phyloP scores from a whole-genome alignment of 305 asterid species.

The Rubia tinctorum region DNA sequence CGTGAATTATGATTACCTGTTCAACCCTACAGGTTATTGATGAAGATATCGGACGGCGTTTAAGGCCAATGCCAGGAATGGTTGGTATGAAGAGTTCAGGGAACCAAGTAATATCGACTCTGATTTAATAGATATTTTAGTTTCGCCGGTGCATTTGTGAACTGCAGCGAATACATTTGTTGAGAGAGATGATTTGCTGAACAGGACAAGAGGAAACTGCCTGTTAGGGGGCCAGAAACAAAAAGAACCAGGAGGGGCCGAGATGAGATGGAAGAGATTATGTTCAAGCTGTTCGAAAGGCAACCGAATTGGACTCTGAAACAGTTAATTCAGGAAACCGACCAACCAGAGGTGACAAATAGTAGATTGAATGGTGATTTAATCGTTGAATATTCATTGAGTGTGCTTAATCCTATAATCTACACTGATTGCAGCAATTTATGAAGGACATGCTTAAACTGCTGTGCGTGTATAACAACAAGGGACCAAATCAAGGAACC shows the following conservation, averaged over 20 bases:
- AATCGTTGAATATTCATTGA: not conserved
- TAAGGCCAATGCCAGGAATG: constrained; percentile 81
- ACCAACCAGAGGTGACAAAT: constrained; percentile 74
- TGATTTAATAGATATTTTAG: constrained; percentile 8
- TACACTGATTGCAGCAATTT: constrained; percentile 53
- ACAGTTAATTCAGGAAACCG: constrained; percentile 75
- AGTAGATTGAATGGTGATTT: not conserved
- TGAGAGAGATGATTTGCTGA: constrained; percentile 8
- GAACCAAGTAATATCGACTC: constrained; percentile 32
- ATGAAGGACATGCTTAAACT: constrained; percentile 78
- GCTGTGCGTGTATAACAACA: constrained; percentile 73
- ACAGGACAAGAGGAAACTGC: constrained; percentile 69
- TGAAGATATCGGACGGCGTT: constrained; percentile 65
- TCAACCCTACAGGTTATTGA: constrained; percentile 51
- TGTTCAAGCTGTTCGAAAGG: constrained; percentile 89
- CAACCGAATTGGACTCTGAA: constrained; percentile 87
- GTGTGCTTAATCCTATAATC: not conserved
- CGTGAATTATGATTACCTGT: not conserved
- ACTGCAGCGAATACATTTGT: not conserved
- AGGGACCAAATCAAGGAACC: constrained; percentile 85
- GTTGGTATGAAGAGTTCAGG: constrained; percentile 48
- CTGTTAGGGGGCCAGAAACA: constrained; percentile 57
- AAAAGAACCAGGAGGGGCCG: constrained; percentile 81
- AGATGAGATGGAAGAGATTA: constrained; percentile 81
- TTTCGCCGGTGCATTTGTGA: not conserved